Percentiles rank a stretch among this genome's conserved stretches.
Evolutionary conservation across 805 yeast genomes (phyloP).

Genomic region (Cyberlindnera bimundalis): DNA sequence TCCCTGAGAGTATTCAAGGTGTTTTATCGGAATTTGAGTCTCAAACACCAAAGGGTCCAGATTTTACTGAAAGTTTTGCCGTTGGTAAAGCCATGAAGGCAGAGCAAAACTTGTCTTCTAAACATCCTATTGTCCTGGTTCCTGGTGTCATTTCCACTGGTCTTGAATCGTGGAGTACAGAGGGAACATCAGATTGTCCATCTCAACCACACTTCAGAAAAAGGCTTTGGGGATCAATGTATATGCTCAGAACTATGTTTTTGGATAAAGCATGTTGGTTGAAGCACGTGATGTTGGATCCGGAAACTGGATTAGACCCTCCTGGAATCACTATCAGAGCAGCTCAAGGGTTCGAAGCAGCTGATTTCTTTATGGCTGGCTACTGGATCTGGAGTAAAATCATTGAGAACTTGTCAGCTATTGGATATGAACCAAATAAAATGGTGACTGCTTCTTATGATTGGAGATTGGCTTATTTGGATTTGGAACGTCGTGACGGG

Average conservation of each 20-base stretch:
- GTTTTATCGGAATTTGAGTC: constrained; percentile 53
- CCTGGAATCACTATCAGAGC: constrained; percentile 77
- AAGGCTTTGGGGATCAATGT: constrained; percentile 95
- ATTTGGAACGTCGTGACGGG: constrained; percentile 81
- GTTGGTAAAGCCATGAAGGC: constrained; percentile 67
- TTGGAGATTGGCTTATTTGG: constrained; percentile 91
- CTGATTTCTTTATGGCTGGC: constrained; percentile 94
- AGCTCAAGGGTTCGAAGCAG: constrained; percentile 94
- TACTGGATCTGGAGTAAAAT: constrained; percentile 99
- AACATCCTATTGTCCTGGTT: constrained; percentile 83
- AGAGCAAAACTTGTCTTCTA: constrained; percentile 48
- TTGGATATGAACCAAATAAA: constrained; percentile 89
- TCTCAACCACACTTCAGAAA: constrained; percentile 82
- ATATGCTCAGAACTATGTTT: constrained; percentile 90
- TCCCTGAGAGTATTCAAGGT: constrained; percentile 64
- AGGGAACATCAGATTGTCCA: constrained; percentile 76
- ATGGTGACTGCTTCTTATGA: constrained; percentile 93
- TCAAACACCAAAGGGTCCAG: constrained; percentile 29
- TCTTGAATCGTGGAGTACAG: constrained; percentile 87
- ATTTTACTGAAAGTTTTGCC: constrained; percentile 78
- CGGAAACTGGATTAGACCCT: constrained; percentile 91
- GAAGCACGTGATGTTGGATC: constrained; percentile 83
- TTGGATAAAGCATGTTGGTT: constrained; percentile 93
- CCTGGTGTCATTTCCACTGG: constrained; percentile 98
- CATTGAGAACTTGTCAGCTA: constrained; percentile 88